Evolutionary conservation across 2,329 filamentous ascomycete genomes (phyloP).

Genomic region (Mycosphaerella sp.): DNA sequence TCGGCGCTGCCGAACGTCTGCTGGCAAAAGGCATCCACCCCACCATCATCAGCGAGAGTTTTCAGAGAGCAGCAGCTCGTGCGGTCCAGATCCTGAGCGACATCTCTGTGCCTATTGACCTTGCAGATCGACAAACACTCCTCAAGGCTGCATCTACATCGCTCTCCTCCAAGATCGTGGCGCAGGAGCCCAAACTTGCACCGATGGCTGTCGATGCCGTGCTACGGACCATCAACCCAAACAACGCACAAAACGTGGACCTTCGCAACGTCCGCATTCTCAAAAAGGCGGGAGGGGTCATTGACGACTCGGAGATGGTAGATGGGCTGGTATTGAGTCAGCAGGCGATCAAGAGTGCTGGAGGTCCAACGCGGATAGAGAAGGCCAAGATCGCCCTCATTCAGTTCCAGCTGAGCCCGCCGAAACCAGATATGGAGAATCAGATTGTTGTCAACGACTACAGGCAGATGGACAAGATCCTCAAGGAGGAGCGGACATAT

Average conservation of each 20-base stretch:
- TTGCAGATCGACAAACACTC: conserved; percentile 80
- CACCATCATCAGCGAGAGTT: conserved; percentile 93
- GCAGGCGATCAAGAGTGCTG: conserved; percentile 85
- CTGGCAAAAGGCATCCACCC: conserved; percentile 91
- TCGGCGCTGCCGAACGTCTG: conserved; percentile 87
- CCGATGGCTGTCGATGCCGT: conserved; percentile 98
- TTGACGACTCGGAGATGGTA: conserved; percentile 96
- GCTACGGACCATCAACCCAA: conserved; percentile 89
- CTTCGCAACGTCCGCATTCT: conserved; percentile 93
- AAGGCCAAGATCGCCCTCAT: conserved; percentile 96
- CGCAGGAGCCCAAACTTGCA: conserved; percentile 93
- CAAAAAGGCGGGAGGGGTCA: conserved; percentile 96
- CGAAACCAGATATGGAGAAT: conserved; percentile 99
- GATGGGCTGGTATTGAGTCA: conserved; percentile 92
- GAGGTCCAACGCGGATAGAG: conserved; percentile 86
- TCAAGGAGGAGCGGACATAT: conserved; percentile 98
- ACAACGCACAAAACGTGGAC: conserved; percentile 93
- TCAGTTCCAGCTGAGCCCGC: conserved; percentile 96
- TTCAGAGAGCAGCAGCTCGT: conserved; percentile 86
- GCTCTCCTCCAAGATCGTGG: conserved; percentile 96
- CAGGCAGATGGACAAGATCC: conserved; percentile 99
- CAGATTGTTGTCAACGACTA: conserved; percentile 99
- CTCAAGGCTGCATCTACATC: conserved; percentile 96
- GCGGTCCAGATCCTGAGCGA: conserved; percentile 85
- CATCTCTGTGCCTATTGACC: conserved; percentile 90